These are phyloP conservation scores for Penicillium fuscoglaucum DNA, from an alignment of 2,329 filamentous ascomycete genomes.

Conservation along the genomic window DNA sequence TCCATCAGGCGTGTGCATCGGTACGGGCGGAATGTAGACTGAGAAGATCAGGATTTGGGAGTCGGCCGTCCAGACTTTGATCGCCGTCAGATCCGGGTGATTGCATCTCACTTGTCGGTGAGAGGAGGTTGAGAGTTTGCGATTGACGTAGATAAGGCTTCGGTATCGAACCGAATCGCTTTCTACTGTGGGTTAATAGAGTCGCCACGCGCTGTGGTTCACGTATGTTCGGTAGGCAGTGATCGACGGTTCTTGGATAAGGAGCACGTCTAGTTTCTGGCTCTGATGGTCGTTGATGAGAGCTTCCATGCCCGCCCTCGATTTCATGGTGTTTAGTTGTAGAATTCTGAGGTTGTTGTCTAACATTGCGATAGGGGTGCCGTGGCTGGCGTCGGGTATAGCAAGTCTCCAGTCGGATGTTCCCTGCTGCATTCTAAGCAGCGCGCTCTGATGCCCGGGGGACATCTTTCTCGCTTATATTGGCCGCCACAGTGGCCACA, in stretches of 20 bases:
- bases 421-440: conserved; percentile 22
- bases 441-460: neutral
- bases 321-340: too few relatives aligned
- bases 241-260: too few relatives aligned
- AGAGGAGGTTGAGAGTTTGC: conserved; percentile 24
- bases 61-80: conserved; percentile 7
- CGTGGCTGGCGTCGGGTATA: conserved; percentile 7
- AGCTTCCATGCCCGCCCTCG: too few relatives aligned
- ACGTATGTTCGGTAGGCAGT: too few relatives aligned
- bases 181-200: too few relatives aligned
- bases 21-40: neutral
- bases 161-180: too few relatives aligned
- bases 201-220: too few relatives aligned
- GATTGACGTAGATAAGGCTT: conserved; percentile 13
- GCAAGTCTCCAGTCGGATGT: conserved; percentile 21
- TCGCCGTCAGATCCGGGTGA: conserved; percentile 24
- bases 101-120: conserved; percentile 26
- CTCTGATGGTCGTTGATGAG: too few relatives aligned
- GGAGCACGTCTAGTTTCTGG: too few relatives aligned
- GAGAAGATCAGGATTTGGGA: neutral
- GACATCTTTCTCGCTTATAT: conserved; percentile 13
- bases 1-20: neutral
- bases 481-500: too few relatives aligned
- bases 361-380: too few relatives aligned
- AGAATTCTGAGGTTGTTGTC: too few relatives aligned